Evolutionary conservation across 345 rosid genomes (phyloP), one percentile per base, ranked within the genome.

Genomic region (Fremontodendron californicum): DNA sequence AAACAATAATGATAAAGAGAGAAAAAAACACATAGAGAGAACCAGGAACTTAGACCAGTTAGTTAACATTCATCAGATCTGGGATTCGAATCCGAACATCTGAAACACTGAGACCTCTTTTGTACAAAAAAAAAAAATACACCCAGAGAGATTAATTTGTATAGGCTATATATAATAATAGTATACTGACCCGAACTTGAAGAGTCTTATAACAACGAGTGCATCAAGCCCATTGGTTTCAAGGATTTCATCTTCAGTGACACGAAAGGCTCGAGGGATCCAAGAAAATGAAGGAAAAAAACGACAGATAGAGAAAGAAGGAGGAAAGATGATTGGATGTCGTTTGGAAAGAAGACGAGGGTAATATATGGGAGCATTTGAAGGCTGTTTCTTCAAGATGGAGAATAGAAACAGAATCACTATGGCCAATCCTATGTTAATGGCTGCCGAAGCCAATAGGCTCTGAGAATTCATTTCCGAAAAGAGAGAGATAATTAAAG

Each of bases 271-370:
- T 25, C 85, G 88, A 63, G 88, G 90, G 75, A 95, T 89, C 98
- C 99, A 95, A 0, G 93, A 87, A n/a, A 93, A 58, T 2, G 98
- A 93, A 58, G 98, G 98, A 10, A 92, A 86, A 80, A 90, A 89
- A 58, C 96, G 91, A 75, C 80, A 81, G 60, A 88, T 79, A 23
- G 88, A 40, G 73, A 82, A 48, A 31, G 88, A 75, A 16, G 80
- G 82, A 54, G 80, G 81, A 23, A 86, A 78, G 51, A 82, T 79
- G 27, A 87, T 35, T 45, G 18, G 82, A 45, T 66, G 81, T 21
- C 73, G 78, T 58, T 79, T 81, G 0, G 94, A 85, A 83, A 93
- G 87, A 57, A 84, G 94, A 75, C 93, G 97, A 62, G 97, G 91
- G 87, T 88, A 90, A 92, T 92, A 93, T 46, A 93, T 83, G 75